Evolutionary conservation across 768 basidiomycete genomes (phyloP).

Genomic region (Boletus vermiculosoides): DNA sequence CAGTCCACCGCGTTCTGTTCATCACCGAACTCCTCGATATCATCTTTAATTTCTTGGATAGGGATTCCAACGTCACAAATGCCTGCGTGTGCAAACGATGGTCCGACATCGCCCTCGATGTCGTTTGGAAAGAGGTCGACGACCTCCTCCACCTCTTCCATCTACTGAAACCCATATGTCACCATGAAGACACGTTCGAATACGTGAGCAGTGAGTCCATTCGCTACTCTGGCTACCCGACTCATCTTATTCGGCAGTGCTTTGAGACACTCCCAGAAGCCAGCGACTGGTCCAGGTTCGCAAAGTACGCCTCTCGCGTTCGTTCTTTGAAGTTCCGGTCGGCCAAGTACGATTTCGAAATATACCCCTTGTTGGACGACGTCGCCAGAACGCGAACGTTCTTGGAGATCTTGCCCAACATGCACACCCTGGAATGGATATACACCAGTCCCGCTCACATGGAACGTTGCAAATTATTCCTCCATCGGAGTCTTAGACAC

Average conservation of each 20-base stretch:
- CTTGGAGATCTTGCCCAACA: conserved; percentile 53
- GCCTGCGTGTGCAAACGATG: conserved; percentile 58
- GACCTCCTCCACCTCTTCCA: conserved; percentile 46
- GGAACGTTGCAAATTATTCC: conserved; percentile 50
- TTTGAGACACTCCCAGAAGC: conserved; percentile 44
- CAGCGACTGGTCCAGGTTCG: conserved; percentile 55
- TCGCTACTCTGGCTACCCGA: not conserved
- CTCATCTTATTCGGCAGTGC: conserved; percentile 28
- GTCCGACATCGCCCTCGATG: conserved; percentile 56
- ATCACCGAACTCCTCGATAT: conserved; percentile 62
- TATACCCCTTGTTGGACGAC: conserved; percentile 40
- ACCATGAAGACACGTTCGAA: conserved; percentile 14
- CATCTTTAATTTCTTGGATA: conserved; percentile 50
- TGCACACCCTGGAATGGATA: conserved; percentile 52
- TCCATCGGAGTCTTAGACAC: conserved; percentile 50
- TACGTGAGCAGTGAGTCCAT: conserved; percentile 17
- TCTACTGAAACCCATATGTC: conserved; percentile 46
- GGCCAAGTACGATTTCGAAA: conserved; percentile 15
- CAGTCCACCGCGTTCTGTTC: conserved; percentile 37
- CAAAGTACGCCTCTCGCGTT: conserved; percentile 52
- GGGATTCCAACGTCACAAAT: conserved; percentile 39
- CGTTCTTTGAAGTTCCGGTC: conserved; percentile 34
- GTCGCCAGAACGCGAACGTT: conserved; percentile 54
- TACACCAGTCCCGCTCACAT: conserved; percentile 24
- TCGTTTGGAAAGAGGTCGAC: conserved; percentile 56